Evolutionary conservation across 2,329 filamentous ascomycete species (phyloP), one percentile per base, ranked within the genome.

Genomic region (Ophiostoma perfectum): DNA sequence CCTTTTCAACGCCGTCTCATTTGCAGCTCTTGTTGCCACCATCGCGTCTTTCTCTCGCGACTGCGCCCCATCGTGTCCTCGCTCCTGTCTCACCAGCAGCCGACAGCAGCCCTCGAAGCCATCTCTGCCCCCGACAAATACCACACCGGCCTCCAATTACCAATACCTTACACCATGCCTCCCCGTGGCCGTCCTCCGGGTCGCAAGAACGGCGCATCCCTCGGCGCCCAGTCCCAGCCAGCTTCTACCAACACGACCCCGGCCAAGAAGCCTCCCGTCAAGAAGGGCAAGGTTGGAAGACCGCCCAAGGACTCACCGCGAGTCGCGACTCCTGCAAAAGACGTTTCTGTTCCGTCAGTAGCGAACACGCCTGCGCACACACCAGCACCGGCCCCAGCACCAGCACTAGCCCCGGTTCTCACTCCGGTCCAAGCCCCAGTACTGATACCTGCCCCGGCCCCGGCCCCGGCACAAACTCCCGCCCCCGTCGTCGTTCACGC

Each of bases 101-200:
- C 55, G 11, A 38, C 60, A 63, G 8, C 39, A n/a, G 18, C 12
- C 16, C 12, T 6, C 60, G 8, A 16, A n/a, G 18, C 12, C 16
- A 16, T 6, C 60, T 18, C n/a, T 2, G 12, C 36, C 3, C 60
- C 42, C 39, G n/a, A 63, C 39, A 18, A 3, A 52, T 45, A 49
- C 47, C 14, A 62, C 55, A 11, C 55, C 3, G 0, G 4, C 12
- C 5, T n/a, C 36, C 58, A 39, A 11, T 60, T 7, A 39, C 38
- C 18, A n/a, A 38, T 38, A 60, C 38, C 11, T 1, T 2, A 42
- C 49, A 38, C 14, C 38, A 72, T 71, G 70, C 44, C 70, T 38
- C 71, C 68, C 8, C 67, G 71, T 49, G 70, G 70, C 49, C 67
- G 71, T 42, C 71, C 70, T 2, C 70, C 70, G 14, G 70, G 70